Base-by-base conservation (phyloP, 495 filamentous ascomycete genomes). In the Aspergillus panamensis region DNA sequence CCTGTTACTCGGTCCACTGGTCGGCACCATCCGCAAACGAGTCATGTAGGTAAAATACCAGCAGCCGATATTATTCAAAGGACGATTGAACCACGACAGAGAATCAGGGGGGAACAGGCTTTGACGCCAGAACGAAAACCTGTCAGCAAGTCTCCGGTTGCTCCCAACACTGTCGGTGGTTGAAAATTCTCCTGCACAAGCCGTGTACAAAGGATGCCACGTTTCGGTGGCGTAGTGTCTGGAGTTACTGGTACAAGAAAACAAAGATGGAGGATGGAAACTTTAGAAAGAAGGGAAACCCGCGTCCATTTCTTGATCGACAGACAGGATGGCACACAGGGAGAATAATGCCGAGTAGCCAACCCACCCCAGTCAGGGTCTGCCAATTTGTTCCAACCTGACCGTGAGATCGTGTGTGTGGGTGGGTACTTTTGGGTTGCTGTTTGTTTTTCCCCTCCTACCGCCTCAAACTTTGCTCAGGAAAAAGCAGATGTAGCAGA, bases 111-210 rank as follows among this genome's bases (percentile, higher is more conserved):
- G 25, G 31, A 8, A 9, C 32, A 16, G 29, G 53, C 50, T 65
- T 65, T 50, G 39, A 50, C 37, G 44, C 55, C 56, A 58, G 48
- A 40, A 39, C 52, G 55, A 33, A 55, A 44, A 58, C 25, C 48
- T 61, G 64, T 61, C 55, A 61, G 51, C 51, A 61, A 54, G 55
- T 59, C 44, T 59, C 53, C 58, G 57, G 58, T 57, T 58, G 48
- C 30, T 55, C 60, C 45, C 57, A 59, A 45, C 39, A 42, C 51
- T 33, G 54, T 51, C 44, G 42, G 48, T 48, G 35, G 35, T 43
- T 45, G 21, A 50, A 19, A 60, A 51, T 45, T 57, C 43, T 62
- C 49, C 49, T 52, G 45, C 45, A 52, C 47, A 44, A 25, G 42
- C 16, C 43, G 31, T 8, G 44, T 54, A 53, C 30, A 33, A 47